These are phyloP conservation scores for Umbellularia californica DNA, from an alignment of 164 flowering plant genomes.

Conservation along the genomic window DNA sequence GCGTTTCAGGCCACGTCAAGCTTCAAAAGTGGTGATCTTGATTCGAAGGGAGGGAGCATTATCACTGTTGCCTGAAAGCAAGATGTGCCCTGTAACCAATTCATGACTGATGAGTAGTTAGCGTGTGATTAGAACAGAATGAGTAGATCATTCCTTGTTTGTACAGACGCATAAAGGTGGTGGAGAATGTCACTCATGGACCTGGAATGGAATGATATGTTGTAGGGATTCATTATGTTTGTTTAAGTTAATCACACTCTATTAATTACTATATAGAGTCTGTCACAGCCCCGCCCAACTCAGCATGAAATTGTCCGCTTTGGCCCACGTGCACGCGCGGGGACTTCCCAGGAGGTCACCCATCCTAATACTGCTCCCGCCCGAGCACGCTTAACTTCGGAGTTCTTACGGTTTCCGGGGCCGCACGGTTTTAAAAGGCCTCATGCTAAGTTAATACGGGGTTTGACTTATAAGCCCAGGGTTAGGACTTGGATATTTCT, in stretches of 20 bases:
- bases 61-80: conserved; percentile 27
- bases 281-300: no score
- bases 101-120: background rate
- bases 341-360: no score
- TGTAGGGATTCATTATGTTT: background rate
- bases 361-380: no score
- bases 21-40: conserved; percentile 17
- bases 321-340: no score
- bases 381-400: no score
- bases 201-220: background rate
- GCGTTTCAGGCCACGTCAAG: conserved; percentile 22
- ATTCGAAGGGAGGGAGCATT: conserved; percentile 23
- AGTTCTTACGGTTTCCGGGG: no score
- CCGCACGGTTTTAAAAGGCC: no score
- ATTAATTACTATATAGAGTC: no score
- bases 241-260: background rate
- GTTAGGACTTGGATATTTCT: no score
- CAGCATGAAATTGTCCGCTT: no score
- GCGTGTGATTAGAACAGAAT: background rate
- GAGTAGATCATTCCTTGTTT: background rate
- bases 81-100: background rate
- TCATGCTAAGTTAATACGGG: no score
- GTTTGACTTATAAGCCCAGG: no score
- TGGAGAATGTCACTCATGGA: background rate
- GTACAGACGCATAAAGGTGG: background rate